A percentile compares a stretch with the other conserved stretches of the same genome.
These are phyloP conservation scores for Trametes cubensis DNA, from an alignment of 768 basidiomycete genomes.

Conservation along the genomic window DNA sequence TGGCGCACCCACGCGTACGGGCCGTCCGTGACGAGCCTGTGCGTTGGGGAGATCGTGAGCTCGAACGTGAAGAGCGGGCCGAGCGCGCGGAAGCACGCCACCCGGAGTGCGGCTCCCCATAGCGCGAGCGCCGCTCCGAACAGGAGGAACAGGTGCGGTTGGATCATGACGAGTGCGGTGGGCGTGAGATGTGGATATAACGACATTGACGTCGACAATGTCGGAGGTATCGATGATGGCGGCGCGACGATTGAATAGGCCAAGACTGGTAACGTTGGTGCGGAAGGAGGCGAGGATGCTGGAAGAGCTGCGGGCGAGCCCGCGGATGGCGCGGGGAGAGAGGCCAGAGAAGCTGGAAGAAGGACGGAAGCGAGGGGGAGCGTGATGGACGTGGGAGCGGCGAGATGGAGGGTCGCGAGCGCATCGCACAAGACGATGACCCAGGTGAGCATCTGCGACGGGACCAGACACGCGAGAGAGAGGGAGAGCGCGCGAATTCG, in stretches of 20 bases:
- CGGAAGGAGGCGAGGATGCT: not conserved
- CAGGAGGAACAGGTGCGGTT: constrained; percentile 31
- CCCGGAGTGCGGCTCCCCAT: constrained; percentile 38
- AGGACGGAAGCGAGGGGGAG: constrained; percentile 15
- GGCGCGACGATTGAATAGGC: no score
- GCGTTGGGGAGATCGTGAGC: constrained; percentile 39
- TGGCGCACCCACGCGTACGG: constrained; percentile 47
- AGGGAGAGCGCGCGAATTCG: not conserved
- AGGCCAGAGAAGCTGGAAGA: constrained; percentile 15
- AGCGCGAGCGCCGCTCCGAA: constrained; percentile 33
- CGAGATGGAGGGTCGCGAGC: constrained; percentile 24
- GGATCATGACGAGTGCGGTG: constrained; percentile 8
- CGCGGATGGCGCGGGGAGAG: not conserved
- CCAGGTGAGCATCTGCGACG: constrained; percentile 30
- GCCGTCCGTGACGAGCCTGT: constrained; percentile 42
- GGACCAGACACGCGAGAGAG: not conserved
- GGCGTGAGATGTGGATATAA: not conserved
- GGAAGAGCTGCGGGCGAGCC: not conserved
- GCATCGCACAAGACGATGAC: constrained; percentile 27
- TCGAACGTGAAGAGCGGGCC: constrained; percentile 46
- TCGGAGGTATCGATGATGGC: not conserved
- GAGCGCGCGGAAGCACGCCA: constrained; percentile 41
- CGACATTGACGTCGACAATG: not conserved
- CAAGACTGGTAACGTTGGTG: not conserved
- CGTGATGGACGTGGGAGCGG: constrained; percentile 24